A percentile compares a stretch with the other conserved stretches of the same genome.
These are phyloP conservation scores for Diaporthe batatas DNA, from an alignment of 2,329 filamentous ascomycete genomes.

Conservation along the genomic window DNA sequence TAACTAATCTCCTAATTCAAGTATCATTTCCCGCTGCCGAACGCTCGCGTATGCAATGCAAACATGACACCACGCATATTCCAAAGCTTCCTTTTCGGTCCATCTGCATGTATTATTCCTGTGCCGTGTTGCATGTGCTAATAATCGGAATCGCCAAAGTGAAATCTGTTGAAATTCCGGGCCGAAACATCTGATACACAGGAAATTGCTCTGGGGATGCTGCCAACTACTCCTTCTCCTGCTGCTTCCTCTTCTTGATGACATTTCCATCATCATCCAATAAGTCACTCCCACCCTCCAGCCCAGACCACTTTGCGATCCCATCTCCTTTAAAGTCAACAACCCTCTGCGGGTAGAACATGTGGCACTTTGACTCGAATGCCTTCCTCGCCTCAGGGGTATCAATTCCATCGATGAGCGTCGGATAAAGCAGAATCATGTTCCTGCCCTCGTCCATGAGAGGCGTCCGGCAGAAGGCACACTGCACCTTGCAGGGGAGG, in stretches of 20 bases:
- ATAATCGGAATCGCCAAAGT: not conserved
- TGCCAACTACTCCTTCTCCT: not conserved
- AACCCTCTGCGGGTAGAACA: slow-evolving; percentile 83
- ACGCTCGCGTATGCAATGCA: not conserved
- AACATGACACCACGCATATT: not conserved
- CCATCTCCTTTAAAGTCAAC: slow-evolving; percentile 81
- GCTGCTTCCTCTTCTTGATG: slow-evolving; percentile 35
- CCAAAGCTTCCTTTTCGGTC: not conserved
- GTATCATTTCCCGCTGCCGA: not conserved
- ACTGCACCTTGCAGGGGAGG: slow-evolving; percentile 85
- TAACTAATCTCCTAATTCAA: slow-evolving; percentile 7
- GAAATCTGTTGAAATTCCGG: not conserved
- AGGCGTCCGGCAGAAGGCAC: slow-evolving; percentile 78
- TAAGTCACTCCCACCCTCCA: slow-evolving; percentile 63
- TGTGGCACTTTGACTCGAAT: slow-evolving; percentile 80
- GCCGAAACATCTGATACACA: not conserved
- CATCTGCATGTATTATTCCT: not conserved
- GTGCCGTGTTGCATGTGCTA: not conserved
- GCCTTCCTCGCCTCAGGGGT: slow-evolving; percentile 68
- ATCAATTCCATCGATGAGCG: slow-evolving; percentile 74
- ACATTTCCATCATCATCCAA: slow-evolving; percentile 47
- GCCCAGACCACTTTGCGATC: slow-evolving; percentile 79
- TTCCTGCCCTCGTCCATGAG: slow-evolving; percentile 93
- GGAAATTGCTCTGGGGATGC: not conserved
- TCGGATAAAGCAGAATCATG: slow-evolving; percentile 85